Evolutionary conservation across 1,139 yeast genomes (phyloP).

Genomic region (Geotrichum candidum): DNA sequence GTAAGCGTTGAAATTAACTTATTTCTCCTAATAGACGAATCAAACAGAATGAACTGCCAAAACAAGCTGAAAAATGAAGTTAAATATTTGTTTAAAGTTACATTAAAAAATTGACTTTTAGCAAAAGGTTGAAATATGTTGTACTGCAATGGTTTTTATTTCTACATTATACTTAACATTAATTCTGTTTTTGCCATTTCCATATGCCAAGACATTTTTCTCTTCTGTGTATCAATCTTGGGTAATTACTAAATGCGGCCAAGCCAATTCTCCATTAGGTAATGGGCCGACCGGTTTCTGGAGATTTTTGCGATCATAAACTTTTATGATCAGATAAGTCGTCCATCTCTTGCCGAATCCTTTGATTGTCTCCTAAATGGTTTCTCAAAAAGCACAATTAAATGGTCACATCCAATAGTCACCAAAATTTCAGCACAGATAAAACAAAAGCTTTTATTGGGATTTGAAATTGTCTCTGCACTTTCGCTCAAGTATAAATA

Average conservation of each 20-base stretch:
- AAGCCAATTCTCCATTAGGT: not conserved
- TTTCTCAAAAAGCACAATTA: not conserved
- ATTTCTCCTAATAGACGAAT: too few relatives aligned
- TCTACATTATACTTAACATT: not conserved
- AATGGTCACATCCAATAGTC: too few relatives aligned
- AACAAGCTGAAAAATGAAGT: too few relatives aligned
- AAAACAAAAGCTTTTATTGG: not conserved
- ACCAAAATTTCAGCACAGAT: too few relatives aligned
- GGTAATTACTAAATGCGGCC: not conserved
- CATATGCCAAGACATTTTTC: not conserved
- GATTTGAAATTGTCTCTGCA: not conserved
- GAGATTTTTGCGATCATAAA: not conserved
- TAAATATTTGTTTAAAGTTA: too few relatives aligned
- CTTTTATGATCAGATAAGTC: not conserved
- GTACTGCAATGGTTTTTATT: not conserved
- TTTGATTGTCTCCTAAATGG: not conserved
- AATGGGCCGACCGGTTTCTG: not conserved
- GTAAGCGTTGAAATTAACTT: too few relatives aligned
- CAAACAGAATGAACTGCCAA: too few relatives aligned
- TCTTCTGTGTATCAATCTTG: not conserved
- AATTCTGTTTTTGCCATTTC: not conserved
- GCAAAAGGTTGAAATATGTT: too few relatives aligned
- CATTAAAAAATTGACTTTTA: too few relatives aligned
- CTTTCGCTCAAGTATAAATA: not conserved
- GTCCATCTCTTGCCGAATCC: not conserved